These are phyloP conservation scores for Rhypophila decipiens DNA, from an alignment of 495 filamentous ascomycete genomes.

Conservation along the genomic window DNA sequence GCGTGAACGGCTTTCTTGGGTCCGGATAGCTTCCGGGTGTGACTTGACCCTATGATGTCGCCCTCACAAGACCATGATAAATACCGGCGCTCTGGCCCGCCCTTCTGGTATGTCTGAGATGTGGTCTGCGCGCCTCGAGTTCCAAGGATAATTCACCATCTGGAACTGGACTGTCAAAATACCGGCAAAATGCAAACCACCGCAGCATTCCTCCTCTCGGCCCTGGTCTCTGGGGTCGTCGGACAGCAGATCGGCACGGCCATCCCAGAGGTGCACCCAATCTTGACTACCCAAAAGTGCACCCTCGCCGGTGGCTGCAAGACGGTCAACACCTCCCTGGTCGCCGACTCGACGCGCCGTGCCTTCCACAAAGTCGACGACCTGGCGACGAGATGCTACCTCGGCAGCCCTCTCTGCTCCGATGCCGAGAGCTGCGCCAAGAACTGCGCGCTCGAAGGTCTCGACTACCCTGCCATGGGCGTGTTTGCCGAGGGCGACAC, in stretches of 20 bases:
- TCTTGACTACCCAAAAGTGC: conserved; percentile 50
- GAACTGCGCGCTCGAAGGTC: conserved; percentile 45
- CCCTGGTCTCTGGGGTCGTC: conserved; percentile 2
- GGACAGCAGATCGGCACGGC: conserved; percentile 18
- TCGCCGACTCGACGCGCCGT: conserved; percentile 44
- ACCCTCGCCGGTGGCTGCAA: conserved; percentile 46
- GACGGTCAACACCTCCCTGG: conserved; percentile 43
- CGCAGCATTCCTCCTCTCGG: not conserved
- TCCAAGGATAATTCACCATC: too few species aligned
- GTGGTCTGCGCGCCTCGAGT: too few species aligned
- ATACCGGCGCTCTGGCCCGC: too few species aligned
- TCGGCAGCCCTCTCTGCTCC: conserved; percentile 48
- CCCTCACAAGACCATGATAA: too few species aligned
- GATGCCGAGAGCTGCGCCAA: conserved; percentile 36
- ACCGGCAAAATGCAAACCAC: not conserved
- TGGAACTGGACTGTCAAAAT: too few species aligned
- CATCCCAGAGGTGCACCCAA: conserved; percentile 39
- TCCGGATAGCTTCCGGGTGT: too few species aligned
- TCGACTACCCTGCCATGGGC: conserved; percentile 38
- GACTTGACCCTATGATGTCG: too few species aligned
- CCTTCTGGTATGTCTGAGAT: too few species aligned
- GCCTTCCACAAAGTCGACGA: conserved; percentile 11
- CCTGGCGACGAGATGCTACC: conserved; percentile 17
- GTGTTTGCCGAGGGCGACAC: conserved; percentile 35
- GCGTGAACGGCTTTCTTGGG: too few species aligned